phyloP scores from a whole-genome alignment of 129 eudicot species.

The Silybum marianum region DNA sequence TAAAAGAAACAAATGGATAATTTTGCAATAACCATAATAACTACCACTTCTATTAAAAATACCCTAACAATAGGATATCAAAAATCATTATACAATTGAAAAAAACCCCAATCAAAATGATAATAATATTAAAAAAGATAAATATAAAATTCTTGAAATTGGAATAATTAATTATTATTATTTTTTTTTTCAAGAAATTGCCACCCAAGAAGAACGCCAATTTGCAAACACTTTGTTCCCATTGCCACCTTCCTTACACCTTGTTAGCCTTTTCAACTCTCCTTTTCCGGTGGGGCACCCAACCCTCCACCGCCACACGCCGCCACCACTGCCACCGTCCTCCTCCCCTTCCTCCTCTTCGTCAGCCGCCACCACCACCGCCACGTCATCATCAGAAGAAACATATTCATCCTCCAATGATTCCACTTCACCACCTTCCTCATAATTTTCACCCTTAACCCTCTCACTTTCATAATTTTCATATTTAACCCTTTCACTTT shows the following conservation, averaged over 20 bases:
- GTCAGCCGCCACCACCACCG: not conserved
- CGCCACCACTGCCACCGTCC: slow-evolving; percentile 14
- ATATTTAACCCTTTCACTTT: slow-evolving; percentile 20
- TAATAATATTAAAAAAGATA: slow-evolving; percentile 8
- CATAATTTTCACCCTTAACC: slow-evolving; percentile 9
- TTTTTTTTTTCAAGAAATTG: slow-evolving; percentile 51
- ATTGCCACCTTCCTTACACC: slow-evolving; percentile 66
- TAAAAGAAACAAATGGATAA: not conserved
- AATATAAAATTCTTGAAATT: slow-evolving; percentile 15
- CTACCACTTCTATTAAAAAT: slow-evolving; percentile 37
- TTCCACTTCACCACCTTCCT: slow-evolving; percentile 25
- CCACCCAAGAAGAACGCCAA: slow-evolving; percentile 62
- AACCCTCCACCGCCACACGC: slow-evolving; percentile 27
- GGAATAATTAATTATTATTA: not conserved
- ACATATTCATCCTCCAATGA: not conserved
- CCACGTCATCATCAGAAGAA: not conserved
- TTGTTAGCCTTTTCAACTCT: slow-evolving; percentile 39
- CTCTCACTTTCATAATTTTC: not conserved
- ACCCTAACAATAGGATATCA: slow-evolving; percentile 44
- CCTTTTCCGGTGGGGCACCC: slow-evolving; percentile 42
- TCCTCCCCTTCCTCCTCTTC: slow-evolving; percentile 13
- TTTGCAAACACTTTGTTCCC: slow-evolving; percentile 59
- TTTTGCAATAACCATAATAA: slow-evolving; percentile 40
- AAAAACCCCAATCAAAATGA: slow-evolving; percentile 18
- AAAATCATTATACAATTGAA: slow-evolving; percentile 19